Conservation (phyloP, 306 rosid species). For the Cucurbita maxima region DNA sequence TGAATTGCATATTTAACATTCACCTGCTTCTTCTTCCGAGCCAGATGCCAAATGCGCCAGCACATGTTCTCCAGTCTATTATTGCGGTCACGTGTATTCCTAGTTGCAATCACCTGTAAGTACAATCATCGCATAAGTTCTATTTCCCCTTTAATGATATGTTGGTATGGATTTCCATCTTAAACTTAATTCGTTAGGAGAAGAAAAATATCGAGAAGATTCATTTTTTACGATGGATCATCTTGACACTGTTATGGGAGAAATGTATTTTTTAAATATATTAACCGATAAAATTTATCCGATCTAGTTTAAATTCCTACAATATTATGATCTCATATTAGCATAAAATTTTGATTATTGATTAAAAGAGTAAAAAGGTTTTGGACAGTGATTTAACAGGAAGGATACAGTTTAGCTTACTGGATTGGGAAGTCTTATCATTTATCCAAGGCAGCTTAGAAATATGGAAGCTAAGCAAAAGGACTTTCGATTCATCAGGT, state of each 20-base stretch:
- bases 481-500: not conserved
- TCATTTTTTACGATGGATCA: not conserved
- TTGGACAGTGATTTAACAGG: not conserved
- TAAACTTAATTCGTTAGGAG: too few relatives aligned
- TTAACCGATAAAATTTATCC: not conserved
- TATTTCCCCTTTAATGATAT: not conserved
- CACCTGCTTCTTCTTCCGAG: constrained; percentile 69
- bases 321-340: not conserved
- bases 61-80: constrained; percentile 70
- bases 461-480: not conserved
- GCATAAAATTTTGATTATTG: not conserved
- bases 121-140: not conserved
- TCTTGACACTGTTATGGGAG: not conserved
- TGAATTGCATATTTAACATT: not conserved
- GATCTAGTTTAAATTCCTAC: not conserved
- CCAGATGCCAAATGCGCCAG: constrained; percentile 82
- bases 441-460: not conserved
- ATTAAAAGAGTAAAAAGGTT: not conserved
- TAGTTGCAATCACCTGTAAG: constrained; percentile 45
- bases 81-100: constrained; percentile 45
- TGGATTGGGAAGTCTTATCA: not conserved
- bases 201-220: too few relatives aligned
- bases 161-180: not conserved
- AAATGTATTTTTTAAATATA: not conserved
- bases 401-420: not conserved